phyloP scores from a whole-genome alignment of 495 filamentous ascomycete genomes.

The Neurospora sp. region DNA sequence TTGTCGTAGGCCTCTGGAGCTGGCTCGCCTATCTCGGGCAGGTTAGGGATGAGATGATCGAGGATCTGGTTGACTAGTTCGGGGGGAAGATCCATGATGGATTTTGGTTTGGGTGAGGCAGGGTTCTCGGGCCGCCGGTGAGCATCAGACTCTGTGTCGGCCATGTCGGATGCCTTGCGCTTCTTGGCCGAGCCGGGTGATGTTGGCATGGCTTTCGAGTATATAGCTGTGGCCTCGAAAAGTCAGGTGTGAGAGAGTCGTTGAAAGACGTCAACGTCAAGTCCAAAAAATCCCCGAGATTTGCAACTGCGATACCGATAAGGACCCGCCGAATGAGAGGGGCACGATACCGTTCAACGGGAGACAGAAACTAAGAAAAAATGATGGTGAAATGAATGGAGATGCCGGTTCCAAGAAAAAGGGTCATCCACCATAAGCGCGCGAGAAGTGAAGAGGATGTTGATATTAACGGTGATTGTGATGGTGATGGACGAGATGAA shows the following conservation, averaged over 20 bases:
- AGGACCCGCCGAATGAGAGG: neutral
- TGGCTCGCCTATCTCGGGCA: constrained; percentile 23
- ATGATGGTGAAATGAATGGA: neutral
- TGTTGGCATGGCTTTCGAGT: neutral
- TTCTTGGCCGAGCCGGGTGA: neutral
- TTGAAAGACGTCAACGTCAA: neutral
- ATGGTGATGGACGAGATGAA: neutral
- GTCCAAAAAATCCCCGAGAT: neutral
- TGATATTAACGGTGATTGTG: neutral
- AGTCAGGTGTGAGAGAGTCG: neutral
- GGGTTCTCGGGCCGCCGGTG: neutral
- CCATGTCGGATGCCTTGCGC: neutral
- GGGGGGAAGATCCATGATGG: constrained; percentile 8
- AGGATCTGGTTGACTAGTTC: constrained; percentile 18
- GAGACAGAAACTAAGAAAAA: neutral
- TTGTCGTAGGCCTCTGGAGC: constrained; percentile 19
- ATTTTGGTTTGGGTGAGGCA: neutral
- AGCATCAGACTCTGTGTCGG: neutral
- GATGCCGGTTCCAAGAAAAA: neutral
- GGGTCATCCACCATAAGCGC: neutral
- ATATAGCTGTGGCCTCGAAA: too few species aligned
- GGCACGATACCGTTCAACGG: neutral
- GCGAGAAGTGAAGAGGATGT: neutral
- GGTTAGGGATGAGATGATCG: constrained; percentile 12
- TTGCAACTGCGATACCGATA: neutral